Base-by-base conservation (phyloP, 805 yeast species). In the Candida vartiovaarae region DNA sequence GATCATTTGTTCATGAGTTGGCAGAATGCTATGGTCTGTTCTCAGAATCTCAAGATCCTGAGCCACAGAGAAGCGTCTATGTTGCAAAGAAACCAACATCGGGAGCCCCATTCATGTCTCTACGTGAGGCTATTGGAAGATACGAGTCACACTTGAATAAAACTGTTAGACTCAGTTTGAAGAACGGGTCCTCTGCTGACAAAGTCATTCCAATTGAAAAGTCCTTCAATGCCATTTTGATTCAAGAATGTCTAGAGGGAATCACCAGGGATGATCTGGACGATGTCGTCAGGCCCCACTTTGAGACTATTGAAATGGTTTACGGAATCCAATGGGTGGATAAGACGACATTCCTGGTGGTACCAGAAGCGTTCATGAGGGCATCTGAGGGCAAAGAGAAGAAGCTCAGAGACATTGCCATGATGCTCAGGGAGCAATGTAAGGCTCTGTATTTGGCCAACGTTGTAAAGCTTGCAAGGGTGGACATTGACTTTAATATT, bases 41-140 rank as follows among this genome's bases (percentile, higher is more conserved):
- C 52, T 68, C 83, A 0, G 89, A 84, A 54, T 76, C 90, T 2
- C 93, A 85, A 48, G 96, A 86, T 60, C 76, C 75, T 3, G 96
- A 87, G 51, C 96, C 96, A 0, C 70, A 76, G 41, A 63, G 95
- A 47, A 76, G 83, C 8, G 91, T 88, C 1, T 80, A 75, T 50
- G 70, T 88, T n/a, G 63, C 67, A 40, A 60, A 69, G 37, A 56
- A 59, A 6, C 45, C 52, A 9, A 49, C 43, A 1, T 57, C 68
- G 0, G 54, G 48, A 8, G 44, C 66, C 3, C 86, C 88, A 0
- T 52, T 57, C 8, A 52, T 71, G 36, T 65, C 72, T 2, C 61
- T 83, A n/a, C 64, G 64, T 28, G 74, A 74, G 40, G 74, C 75
- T 0, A 54, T 71, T 24, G 52, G 59, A 5, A 53, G 62, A 5